phyloP scores from a whole-genome alignment of 768 basidiomycete species.

The Mycena metata region DNA sequence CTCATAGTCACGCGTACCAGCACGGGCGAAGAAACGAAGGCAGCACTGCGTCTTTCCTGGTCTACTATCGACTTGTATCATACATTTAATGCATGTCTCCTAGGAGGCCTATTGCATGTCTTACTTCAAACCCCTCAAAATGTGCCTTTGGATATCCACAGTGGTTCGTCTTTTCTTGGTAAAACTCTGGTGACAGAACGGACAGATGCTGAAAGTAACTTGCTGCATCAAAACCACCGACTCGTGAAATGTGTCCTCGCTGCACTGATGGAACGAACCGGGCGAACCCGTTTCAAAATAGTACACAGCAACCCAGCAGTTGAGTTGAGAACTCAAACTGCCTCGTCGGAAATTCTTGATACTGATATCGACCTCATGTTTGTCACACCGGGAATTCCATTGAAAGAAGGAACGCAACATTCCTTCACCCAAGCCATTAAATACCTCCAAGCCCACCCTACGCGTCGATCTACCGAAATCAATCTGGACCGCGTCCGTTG shows the following conservation, averaged over 20 bases:
- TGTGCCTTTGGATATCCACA: background rate
- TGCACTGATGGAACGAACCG: conserved; percentile 5
- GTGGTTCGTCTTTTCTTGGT: background rate
- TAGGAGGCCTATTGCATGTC: background rate
- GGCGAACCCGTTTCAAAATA: background rate
- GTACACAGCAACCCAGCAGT: background rate
- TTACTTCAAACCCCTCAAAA: background rate
- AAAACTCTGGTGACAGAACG: conserved; percentile 3
- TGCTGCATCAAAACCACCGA: background rate
- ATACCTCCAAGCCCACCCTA: no score
- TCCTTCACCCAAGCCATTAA: no score
- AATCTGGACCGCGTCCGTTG: background rate
- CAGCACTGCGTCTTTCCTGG: no score
- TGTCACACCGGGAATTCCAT: background rate
- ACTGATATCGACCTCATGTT: background rate
- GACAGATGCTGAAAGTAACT: background rate
- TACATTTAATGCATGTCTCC: no score
- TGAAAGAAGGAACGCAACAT: background rate
- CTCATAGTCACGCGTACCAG: no score
- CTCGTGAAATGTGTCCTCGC: background rate
- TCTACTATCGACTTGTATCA: no score
- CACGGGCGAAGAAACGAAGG: no score
- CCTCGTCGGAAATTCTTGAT: background rate
- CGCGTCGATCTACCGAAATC: no score
- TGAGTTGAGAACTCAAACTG: background rate